Conservation (phyloP, 495 filamentous ascomycete genomes). For the Copromyces sp. region DNA sequence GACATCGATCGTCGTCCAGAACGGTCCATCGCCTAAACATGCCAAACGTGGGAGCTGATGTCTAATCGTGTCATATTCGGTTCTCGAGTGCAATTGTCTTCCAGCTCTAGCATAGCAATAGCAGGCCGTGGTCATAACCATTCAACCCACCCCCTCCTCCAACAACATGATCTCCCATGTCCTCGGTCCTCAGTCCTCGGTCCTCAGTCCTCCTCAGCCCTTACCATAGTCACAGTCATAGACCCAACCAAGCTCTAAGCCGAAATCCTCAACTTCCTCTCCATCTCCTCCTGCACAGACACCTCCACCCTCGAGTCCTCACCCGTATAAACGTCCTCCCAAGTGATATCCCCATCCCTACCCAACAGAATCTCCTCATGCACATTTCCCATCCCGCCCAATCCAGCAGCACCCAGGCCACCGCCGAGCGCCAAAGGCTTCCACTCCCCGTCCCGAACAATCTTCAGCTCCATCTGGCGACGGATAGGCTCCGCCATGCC, state of each 20-base stretch:
- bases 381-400: slow-evolving; percentile 30
- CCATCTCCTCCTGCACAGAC: slow-evolving; percentile 85
- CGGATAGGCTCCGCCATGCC: slow-evolving; percentile 90
- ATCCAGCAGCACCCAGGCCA: neutral
- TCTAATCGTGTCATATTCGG: too few species aligned
- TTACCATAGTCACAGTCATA: too few species aligned
- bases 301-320: slow-evolving; percentile 58
- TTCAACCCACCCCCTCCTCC: too few species aligned
- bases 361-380: slow-evolving; percentile 77
- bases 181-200: too few species aligned
- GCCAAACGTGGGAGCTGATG: too few species aligned
- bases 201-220: too few species aligned
- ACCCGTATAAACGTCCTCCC: slow-evolving; percentile 86
- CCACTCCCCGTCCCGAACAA: slow-evolving; percentile 49
- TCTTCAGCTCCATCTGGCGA: slow-evolving; percentile 91
- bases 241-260: neutral
- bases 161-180: too few species aligned
- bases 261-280: slow-evolving; percentile 60
- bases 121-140: too few species aligned
- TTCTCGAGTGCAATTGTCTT: too few species aligned
- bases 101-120: too few species aligned
- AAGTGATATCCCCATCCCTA: slow-evolving; percentile 61
- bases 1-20: too few species aligned
- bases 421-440: slow-evolving; percentile 37
- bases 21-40: too few species aligned